Evolutionary conservation across 495 filamentous ascomycete genomes (phyloP), one percentile per base, ranked within the genome.

Genomic region (Lepraria neglecta): DNA sequence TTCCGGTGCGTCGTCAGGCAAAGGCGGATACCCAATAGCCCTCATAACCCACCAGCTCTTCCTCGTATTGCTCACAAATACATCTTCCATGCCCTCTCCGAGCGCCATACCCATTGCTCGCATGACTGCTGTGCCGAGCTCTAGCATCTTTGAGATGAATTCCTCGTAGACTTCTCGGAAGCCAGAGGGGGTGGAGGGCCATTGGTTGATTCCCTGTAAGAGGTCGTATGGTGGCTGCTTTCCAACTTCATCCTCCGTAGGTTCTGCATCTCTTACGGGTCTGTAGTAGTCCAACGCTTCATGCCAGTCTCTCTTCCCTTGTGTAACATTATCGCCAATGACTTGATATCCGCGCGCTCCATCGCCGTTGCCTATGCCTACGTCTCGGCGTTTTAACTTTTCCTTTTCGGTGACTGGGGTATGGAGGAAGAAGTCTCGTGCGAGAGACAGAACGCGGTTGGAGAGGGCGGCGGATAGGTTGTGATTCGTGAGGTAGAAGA

Each of bases 101-200:
- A 62, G 70, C 45, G 72, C 75, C 12, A 71, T 70, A 38, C 75
- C 76, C 74, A 76, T 75, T 40, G 71, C 75, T 55, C 68, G 30
- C 31, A 62, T 69, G 62, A 67, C 59, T 68, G 63, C 72, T 64
- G 55, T 74, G 65, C 59, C 55, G 47, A 61, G 7, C 0, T 15
- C 52, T 6, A 55, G 21, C 59, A 61, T 61, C 33, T 31, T 17
- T 0, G 17, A 21, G 3, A 56, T 27, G 6, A 47, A 61, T 4
- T 30, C 24, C 6, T 54, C 59, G 11, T 56, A 61, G 1, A 12
- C n/a, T 0, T 45, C 52, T 4, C 59, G 0, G 19, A 55, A 62
- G 2, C 50, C 50, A 1, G 2, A 21, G 0, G 45, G 58, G 14
- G 19, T 19, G 0, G 0, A 0, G 0, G 51, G 59, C 59, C 59